A percentile compares a stretch with the other conserved stretches of the same genome.
These are phyloP conservation scores for Hemileccinum rubropunctum DNA, from an alignment of 768 basidiomycete genomes.

Conservation along the genomic window DNA sequence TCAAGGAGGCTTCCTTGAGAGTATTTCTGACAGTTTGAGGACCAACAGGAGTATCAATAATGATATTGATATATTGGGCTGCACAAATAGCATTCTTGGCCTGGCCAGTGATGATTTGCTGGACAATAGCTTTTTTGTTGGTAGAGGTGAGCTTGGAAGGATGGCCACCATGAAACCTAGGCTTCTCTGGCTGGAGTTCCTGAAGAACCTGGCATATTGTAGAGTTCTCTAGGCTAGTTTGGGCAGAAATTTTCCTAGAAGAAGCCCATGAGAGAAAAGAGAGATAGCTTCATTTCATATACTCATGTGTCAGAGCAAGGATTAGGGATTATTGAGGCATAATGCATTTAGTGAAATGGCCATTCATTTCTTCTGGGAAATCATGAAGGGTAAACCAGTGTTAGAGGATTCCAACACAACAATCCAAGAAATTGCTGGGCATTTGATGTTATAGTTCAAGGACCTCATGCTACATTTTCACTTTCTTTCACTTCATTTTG, in stretches of 20 bases:
- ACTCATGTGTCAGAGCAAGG: too few relatives aligned
- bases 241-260: neutral
- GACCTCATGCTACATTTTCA: too few relatives aligned
- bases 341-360: too few relatives aligned
- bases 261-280: neutral
- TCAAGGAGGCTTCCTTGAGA: conserved; percentile 12
- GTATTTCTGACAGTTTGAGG: conserved; percentile 20
- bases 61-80: neutral
- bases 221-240: neutral
- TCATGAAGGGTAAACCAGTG: too few relatives aligned
- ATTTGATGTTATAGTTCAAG: too few relatives aligned
- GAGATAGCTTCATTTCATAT: too few relatives aligned
- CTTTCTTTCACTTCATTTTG: too few relatives aligned
- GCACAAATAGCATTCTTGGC: conserved; percentile 13
- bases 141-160: neutral
- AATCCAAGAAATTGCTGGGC: too few relatives aligned
- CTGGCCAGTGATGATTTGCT: neutral
- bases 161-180: neutral
- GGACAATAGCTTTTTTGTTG: neutral
- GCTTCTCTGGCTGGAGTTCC: neutral
- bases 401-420: too few relatives aligned
- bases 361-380: too few relatives aligned
- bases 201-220: neutral
- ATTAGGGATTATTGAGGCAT: too few relatives aligned
- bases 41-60: neutral